Evolutionary conservation across 2,329 filamentous ascomycete species (phyloP).

Genomic region (Alternaria postmessia): DNA sequence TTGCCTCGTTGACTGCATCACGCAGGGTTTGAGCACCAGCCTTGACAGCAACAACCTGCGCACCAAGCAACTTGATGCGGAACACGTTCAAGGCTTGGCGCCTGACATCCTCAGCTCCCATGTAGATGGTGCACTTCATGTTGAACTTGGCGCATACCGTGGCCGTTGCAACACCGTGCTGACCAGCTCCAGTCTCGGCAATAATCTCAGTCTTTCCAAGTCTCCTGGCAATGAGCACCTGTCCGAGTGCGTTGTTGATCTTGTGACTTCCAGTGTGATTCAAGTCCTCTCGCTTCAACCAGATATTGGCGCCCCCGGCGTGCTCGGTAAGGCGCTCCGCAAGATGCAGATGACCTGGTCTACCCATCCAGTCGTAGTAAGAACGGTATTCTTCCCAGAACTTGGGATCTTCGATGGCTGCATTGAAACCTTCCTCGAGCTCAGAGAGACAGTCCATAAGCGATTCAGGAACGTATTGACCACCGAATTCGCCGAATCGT

Average conservation of each 20-base stretch:
- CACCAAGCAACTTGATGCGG: conserved; percentile 95
- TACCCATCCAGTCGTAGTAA: conserved; percentile 97
- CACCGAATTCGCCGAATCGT: conserved; percentile 94
- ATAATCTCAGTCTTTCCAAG: conserved; percentile 97
- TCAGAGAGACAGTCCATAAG: conserved; percentile 96
- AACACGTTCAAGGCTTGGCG: conserved; percentile 98
- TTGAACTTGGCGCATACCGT: conserved; percentile 98
- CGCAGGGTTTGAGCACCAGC: conserved; percentile 75
- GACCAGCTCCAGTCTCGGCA: conserved; percentile 94
- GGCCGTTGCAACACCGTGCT: conserved; percentile 96
- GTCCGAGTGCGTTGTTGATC: conserved; percentile 98
- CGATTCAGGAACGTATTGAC: conserved; percentile 96
- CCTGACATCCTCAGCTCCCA: conserved; percentile 97
- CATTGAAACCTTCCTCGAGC: conserved; percentile 88
- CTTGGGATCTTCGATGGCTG: conserved; percentile 82
- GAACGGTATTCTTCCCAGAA: conserved; percentile 98
- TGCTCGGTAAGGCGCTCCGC: conserved; percentile 88
- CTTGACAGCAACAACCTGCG: conserved; percentile 90
- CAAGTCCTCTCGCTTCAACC: conserved; percentile 95
- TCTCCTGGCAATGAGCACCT: conserved; percentile 83
- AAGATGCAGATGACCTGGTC: conserved; percentile 88
- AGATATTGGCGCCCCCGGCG: conserved; percentile 93
- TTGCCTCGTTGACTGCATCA: conserved; percentile 87
- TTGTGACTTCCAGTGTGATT: conserved; percentile 99
- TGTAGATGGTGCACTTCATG: conserved; percentile 97